Evolutionary conservation across 2,329 filamentous ascomycete species (phyloP), one percentile per base, ranked within the genome.

Genomic region (Colletotrichum caudatum): DNA sequence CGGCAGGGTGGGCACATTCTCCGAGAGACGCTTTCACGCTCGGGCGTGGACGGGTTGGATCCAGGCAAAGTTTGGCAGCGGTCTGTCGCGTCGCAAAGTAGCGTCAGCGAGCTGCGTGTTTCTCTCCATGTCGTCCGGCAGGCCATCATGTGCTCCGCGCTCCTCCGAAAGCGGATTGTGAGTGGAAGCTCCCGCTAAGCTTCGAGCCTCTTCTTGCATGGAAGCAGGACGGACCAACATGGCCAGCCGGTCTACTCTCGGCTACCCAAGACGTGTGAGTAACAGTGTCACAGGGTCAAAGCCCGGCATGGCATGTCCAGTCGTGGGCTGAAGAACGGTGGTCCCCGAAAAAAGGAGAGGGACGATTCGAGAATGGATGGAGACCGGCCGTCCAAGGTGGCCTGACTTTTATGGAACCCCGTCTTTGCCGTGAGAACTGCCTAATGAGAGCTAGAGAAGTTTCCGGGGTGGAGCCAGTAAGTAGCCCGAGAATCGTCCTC

Each of bases 361-460:
- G 59, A 64, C 41, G 54, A 64, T 59, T 69, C 69, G 48, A 60
- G 65, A 59, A 66, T 37, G 48, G 65, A 64, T 69, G 69, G 46
- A 5, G 46, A 48, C 46, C 54, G 65, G 54, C 54, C n/a, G 54
- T 41, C 54, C 12, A 58, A 71, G 69, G 60, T 72, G 69, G 69
- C 69, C 59, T 72, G 69, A 72, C 69, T 72, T 64, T 72, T 72
- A 64, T 72, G 69, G 69, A 41, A 54, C 62, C 51, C 29, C 39
- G 41, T 44, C 50, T 35, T 57, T 37, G 29, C 53, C 53, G 60
- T 35, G 16, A 41, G 20, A 60, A 53, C 26, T 51, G 67, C 53
- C 59, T 64, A 64, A 69, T 64, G 11, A 69, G 50, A 72, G 48
- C 54, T 59, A 60, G 65, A 64, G 53, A 56, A 69, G 29, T 46